Conservation (phyloP, 345 rosid species). For the Rhodomyrtus tomentosa region DNA sequence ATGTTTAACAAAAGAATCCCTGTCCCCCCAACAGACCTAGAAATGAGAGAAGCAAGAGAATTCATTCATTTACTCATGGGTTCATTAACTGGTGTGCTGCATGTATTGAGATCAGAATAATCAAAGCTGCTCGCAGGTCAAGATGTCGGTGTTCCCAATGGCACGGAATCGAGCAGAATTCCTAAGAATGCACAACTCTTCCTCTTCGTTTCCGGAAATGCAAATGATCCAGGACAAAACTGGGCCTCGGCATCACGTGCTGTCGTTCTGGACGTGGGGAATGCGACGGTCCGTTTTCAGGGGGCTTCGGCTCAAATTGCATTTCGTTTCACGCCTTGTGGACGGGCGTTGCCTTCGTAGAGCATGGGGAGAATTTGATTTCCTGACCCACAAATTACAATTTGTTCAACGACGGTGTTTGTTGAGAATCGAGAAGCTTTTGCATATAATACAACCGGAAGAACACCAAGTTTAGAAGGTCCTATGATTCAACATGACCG, state of each 20-base stretch:
- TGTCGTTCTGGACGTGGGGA: not conserved
- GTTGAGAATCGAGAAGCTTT: not conserved
- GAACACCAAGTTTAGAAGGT: not conserved
- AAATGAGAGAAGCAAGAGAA: not conserved
- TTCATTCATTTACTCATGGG: not conserved
- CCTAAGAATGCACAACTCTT: not conserved
- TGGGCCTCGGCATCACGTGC: not conserved
- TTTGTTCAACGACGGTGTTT: not conserved
- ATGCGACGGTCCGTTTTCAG: not conserved
- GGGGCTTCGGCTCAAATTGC: not conserved
- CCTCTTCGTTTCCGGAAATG: not conserved
- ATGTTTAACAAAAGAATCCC: not conserved
- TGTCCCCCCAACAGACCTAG: not conserved
- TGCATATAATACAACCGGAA: not conserved
- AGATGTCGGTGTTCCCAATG: not conserved
- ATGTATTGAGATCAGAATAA: not conserved
- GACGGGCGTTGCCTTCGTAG: not conserved
- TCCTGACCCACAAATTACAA: not conserved
- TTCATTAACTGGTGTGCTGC: not conserved
- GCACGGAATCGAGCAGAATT: not conserved
- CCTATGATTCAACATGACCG: not conserved
- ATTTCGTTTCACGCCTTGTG: not conserved
- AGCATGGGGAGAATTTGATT: not conserved
- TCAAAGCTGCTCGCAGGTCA: not conserved
- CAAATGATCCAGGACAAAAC: not conserved